A percentile compares a stretch with the other conserved stretches of the same genome.
These are phyloP conservation scores for Pleurotus pulmonarius DNA, from an alignment of 768 basidiomycete species.

Conservation along the genomic window DNA sequence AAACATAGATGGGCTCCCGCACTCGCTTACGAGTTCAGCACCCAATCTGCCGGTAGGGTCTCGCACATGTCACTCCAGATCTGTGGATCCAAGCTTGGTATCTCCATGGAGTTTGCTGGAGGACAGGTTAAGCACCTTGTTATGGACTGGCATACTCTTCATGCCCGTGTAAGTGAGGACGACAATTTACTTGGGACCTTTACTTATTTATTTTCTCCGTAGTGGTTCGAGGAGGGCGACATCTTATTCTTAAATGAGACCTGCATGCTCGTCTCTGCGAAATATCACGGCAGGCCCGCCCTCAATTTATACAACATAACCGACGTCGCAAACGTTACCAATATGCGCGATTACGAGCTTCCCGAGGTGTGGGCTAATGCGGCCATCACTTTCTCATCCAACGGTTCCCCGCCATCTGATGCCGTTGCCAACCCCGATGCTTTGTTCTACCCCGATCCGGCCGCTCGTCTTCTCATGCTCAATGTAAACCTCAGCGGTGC, in stretches of 20 bases:
- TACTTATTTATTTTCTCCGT: slow-evolving; percentile 3
- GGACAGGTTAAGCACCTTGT: slow-evolving; percentile 42
- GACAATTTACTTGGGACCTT: neutral
- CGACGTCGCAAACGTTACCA: slow-evolving; percentile 35
- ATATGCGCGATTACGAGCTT: slow-evolving; percentile 52
- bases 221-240: slow-evolving; percentile 52
- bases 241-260: slow-evolving; percentile 42
- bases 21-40: slow-evolving; percentile 37
- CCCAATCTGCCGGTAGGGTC: slow-evolving; percentile 31
- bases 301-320: slow-evolving; percentile 45
- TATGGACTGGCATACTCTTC: slow-evolving; percentile 46
- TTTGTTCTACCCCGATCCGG: slow-evolving; percentile 56
- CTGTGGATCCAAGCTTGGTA: slow-evolving; percentile 39
- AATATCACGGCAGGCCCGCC: slow-evolving; percentile 29
- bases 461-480: slow-evolving; percentile 44
- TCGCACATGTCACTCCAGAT: slow-evolving; percentile 31
- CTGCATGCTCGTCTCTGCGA: slow-evolving; percentile 38
- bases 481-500: slow-evolving; percentile 26
- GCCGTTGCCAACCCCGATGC: slow-evolving; percentile 33
- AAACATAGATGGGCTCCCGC: slow-evolving; percentile 45
- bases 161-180: slow-evolving; percentile 34
- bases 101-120: slow-evolving; percentile 36
- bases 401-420: slow-evolving; percentile 38
- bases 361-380: slow-evolving; percentile 48
- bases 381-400: slow-evolving; percentile 43